Evolutionary conservation across 805 yeast genomes (phyloP).

Genomic region (Candida nonsorbophila): DNA sequence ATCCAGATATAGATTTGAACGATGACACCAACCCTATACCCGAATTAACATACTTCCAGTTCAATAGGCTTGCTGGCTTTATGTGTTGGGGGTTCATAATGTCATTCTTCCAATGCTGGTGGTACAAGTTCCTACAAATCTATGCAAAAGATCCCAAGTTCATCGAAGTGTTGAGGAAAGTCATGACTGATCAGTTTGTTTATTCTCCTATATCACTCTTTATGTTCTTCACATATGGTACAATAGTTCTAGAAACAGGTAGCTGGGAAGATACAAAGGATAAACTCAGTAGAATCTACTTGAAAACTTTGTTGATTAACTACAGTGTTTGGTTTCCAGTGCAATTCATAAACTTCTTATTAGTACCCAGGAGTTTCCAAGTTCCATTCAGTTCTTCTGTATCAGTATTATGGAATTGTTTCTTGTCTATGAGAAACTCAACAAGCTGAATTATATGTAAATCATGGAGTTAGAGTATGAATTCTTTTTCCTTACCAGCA

Average conservation of each 20-base stretch:
- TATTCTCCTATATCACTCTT: conserved; percentile 84
- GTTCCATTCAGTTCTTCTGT: conserved; percentile 86
- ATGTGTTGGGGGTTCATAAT: conserved; percentile 82
- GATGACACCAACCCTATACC: conserved; percentile 6
- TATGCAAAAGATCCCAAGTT: conserved; percentile 80
- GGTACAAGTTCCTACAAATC: conserved; percentile 84
- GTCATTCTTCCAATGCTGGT: conserved; percentile 78
- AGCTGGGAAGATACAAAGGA: conserved; percentile 55
- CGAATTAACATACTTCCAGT: conserved; percentile 47
- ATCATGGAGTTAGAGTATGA: conserved; percentile 22
- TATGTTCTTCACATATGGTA: conserved; percentile 78
- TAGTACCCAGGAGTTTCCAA: conserved; percentile 69
- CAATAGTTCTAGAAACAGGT: conserved; percentile 74
- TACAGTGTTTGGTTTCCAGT: conserved; percentile 80
- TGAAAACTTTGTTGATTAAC: conserved; percentile 62
- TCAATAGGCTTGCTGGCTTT: conserved; percentile 70
- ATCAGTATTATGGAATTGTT: conserved; percentile 93
- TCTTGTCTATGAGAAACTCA: conserved; percentile 70
- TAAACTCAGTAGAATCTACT: conserved; percentile 62
- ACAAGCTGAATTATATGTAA: conserved; percentile 14
- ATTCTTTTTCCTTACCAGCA: conserved; percentile 16
- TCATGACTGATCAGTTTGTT: conserved; percentile 81
- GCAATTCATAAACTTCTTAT: conserved; percentile 67
- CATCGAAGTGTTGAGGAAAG: conserved; percentile 80
- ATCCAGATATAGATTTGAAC: conserved; percentile 2